Evolutionary conservation across 768 basidiomycete species (phyloP).

Genomic region (Mycena indigotica): DNA sequence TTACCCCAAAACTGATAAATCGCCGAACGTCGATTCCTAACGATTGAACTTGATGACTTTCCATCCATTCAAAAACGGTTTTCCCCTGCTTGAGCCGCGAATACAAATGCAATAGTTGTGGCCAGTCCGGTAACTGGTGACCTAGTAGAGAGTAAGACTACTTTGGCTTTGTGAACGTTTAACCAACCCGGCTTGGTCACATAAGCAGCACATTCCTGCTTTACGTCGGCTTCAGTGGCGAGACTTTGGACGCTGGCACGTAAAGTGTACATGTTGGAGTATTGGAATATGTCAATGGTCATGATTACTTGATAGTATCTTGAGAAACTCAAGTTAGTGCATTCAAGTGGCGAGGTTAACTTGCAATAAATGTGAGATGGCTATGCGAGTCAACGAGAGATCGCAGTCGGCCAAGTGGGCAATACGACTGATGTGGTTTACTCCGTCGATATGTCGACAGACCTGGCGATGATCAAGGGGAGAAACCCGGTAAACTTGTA

Average conservation of each 20-base stretch:
- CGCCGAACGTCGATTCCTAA: slow-evolving; percentile 87
- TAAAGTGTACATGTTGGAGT: slow-evolving; percentile 95
- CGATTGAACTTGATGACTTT: slow-evolving; percentile 65
- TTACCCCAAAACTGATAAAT: slow-evolving; percentile 96
- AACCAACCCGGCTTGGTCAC: slow-evolving; percentile 77
- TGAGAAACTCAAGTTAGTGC: not conserved
- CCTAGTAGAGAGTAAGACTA: no score
- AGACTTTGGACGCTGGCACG: slow-evolving; percentile 86
- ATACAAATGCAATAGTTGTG: slow-evolving; percentile 64
- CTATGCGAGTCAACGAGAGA: slow-evolving; percentile 75
- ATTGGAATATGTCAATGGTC: slow-evolving; percentile 97
- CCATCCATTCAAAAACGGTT: slow-evolving; percentile 88
- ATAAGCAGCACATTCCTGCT: slow-evolving; percentile 90
- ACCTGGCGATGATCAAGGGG: slow-evolving; percentile 46
- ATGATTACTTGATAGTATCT: slow-evolving; percentile 97
- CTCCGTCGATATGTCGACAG: slow-evolving; percentile 82
- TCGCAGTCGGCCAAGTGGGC: slow-evolving; percentile 92
- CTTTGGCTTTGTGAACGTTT: no score
- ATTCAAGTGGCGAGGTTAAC: slow-evolving; percentile 25
- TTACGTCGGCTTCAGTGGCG: slow-evolving; percentile 81
- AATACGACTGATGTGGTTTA: slow-evolving; percentile 88
- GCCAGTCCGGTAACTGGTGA: not conserved
- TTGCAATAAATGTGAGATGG: slow-evolving; percentile 90
- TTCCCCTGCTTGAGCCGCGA: slow-evolving; percentile 82
- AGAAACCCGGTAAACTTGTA: not conserved